Conservation (phyloP, 2,329 filamentous ascomycete genomes). For the Penicillium paneum region DNA sequence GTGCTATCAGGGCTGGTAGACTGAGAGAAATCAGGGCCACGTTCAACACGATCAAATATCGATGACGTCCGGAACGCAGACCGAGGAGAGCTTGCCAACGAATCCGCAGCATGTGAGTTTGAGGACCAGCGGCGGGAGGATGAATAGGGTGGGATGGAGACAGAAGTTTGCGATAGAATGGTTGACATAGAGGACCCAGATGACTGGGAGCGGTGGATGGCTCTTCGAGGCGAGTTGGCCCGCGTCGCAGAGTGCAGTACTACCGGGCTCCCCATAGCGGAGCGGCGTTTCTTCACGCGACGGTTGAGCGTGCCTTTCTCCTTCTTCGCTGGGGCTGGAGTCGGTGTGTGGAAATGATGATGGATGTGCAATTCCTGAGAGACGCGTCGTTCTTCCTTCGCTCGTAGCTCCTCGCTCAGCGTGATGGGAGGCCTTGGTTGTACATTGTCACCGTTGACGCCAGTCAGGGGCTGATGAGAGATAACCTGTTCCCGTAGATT, state of each 20-base stretch:
- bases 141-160: slow-evolving; percentile 51
- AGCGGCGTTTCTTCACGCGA: slow-evolving; percentile 70
- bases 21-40: slow-evolving; percentile 63
- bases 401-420: slow-evolving; percentile 69
- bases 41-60: slow-evolving; percentile 72
- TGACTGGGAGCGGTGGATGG: slow-evolving; percentile 37
- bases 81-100: slow-evolving; percentile 75
- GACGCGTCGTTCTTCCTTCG: slow-evolving; percentile 46
- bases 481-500: slow-evolving; percentile 75
- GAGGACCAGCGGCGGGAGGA: slow-evolving; percentile 38
- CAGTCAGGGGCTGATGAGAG: slow-evolving; percentile 67
- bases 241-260: slow-evolving; percentile 35
- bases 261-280: slow-evolving; percentile 56
- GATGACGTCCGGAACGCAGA: slow-evolving; percentile 70
- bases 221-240: slow-evolving; percentile 25
- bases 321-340: slow-evolving; percentile 52
- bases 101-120: slow-evolving; percentile 51
- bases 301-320: slow-evolving; percentile 52
- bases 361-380: slow-evolving; percentile 86
- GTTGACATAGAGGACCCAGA: slow-evolving; percentile 51
- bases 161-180: slow-evolving; percentile 62
- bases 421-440: slow-evolving; percentile 48
- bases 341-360: slow-evolving; percentile 79
- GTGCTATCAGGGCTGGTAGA: slow-evolving; percentile 81
- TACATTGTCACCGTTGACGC: slow-evolving; percentile 21